phyloP scores from a whole-genome alignment of 495 filamentous ascomycete genomes.

The Aspergillus baeticus region DNA sequence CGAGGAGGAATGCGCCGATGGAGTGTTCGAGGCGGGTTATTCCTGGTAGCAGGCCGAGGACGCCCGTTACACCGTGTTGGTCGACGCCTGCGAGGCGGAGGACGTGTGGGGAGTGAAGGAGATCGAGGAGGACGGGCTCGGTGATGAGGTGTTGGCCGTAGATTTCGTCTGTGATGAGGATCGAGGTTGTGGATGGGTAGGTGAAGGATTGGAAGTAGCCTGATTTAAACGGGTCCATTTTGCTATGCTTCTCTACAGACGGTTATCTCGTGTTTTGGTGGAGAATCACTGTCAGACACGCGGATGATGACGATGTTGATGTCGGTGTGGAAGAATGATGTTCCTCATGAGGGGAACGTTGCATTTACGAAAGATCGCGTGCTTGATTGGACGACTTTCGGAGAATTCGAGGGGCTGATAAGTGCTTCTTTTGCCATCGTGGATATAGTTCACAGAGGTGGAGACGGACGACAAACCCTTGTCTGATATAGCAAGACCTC shows the following conservation, averaged over 20 bases:
- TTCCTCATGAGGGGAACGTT: no score
- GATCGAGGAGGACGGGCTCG: constrained; percentile 37
- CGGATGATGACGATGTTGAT: no score
- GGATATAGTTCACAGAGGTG: no score
- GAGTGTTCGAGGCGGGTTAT: constrained; percentile 46
- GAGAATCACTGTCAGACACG: constrained; percentile 14
- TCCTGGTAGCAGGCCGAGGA: constrained; percentile 32
- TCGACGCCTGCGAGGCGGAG: constrained; percentile 36
- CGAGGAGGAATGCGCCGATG: constrained; percentile 41
- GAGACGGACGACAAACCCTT: no score
- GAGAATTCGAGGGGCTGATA: no score
- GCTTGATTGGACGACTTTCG: no score
- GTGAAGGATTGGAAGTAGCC: constrained; percentile 24
- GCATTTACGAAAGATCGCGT: background rate
- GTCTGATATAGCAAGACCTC: no score
- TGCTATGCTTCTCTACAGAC: no score
- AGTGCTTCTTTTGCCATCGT: no score
- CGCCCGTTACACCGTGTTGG: constrained; percentile 38
- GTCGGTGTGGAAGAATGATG: no score
- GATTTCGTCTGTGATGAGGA: constrained; percentile 34
- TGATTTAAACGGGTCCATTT: background rate
- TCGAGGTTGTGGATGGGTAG: constrained; percentile 9
- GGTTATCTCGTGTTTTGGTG: no score
- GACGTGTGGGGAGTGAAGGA: constrained; percentile 34
- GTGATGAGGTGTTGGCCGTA: constrained; percentile 33